Conservation (phyloP, 2,329 filamentous ascomycete species). For the Mollisiaceae sp. region DNA sequence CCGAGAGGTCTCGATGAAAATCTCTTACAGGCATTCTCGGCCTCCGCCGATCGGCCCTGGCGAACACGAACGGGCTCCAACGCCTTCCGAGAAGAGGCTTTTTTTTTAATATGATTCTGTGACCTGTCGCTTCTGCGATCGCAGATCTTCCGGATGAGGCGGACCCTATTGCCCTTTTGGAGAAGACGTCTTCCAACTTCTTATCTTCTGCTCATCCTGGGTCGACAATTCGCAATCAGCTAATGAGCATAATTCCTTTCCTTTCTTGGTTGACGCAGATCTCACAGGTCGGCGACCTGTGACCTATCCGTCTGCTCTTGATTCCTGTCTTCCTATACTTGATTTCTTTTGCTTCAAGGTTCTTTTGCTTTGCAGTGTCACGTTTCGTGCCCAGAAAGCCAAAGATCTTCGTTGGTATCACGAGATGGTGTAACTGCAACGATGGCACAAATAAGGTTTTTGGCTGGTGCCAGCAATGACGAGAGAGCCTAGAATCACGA, state of each 20-base stretch:
- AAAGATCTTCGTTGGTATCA: slow-evolving; percentile 2
- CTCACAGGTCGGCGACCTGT: slow-evolving; percentile 3
- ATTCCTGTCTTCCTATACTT: neutral
- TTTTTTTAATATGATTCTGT: neutral
- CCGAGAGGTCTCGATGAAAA: neutral
- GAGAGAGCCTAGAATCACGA: neutral
- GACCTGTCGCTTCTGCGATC: neutral
- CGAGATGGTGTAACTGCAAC: slow-evolving; percentile 3
- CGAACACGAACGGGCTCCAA: neutral
- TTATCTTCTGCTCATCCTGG: neutral
- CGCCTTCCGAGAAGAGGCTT: neutral
- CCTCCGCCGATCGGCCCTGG: slow-evolving; percentile 5
- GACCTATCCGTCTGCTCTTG: neutral
- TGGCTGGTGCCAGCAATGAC: neutral
- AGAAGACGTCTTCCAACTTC: neutral
- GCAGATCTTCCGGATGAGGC: slow-evolving; percentile 3
- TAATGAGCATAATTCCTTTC: slow-evolving; percentile 3
- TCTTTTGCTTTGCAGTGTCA: slow-evolving; percentile 3
- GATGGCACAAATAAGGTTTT: neutral
- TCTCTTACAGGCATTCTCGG: neutral
- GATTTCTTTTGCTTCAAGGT: neutral
- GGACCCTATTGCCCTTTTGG: neutral
- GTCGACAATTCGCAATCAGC: neutral
- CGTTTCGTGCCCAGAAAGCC: neutral
- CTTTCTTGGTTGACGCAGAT: neutral